Evolutionary conservation across 208 protist genomes (phyloP), one percentile per base, ranked within the genome.

Genomic region (Leishmania braziliensis): DNA sequence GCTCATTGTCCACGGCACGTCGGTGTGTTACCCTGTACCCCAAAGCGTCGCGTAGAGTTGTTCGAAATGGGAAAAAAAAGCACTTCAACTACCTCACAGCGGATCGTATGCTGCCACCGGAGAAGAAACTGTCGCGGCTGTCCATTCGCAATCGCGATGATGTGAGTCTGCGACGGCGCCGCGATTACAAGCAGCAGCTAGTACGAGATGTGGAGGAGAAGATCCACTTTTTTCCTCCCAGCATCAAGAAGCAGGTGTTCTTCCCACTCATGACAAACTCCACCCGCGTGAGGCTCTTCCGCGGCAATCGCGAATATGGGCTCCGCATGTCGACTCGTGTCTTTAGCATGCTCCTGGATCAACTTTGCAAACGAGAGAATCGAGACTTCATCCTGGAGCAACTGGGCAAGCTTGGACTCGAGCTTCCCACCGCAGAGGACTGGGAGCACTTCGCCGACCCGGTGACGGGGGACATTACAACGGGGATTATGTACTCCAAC

Each of bases 41-140:
- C 39, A 74, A 20, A 4, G 54, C 39, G 58, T 66, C 16, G n/a
- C 39, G 20, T 36, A 51, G 48, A 80, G 26, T 16, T 6, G 43
- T 51, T 23, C 69, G 69, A 48, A 16, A 23, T 5, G 46, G 3
- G 4, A 71, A 10, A 63, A 84, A 72, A 53, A 97, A 97, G 82
- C 83, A 85, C 39, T 97, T 86, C 86, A 97, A 97, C 85, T 97
- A 91, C 82, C 90, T 97, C 63, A 97, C 84, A 1, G 69, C n/a
- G 8, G 75, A 91, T 48, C 88, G 92, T 1, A 79, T 78, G 10
- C 78, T 56, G 0, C 58, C 81, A 43, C 1, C 10, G n/a, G 69
- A 81, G 33, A 83, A 73, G 69, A 53, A 33, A 39, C 54, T 84
- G 48, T 79, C 75, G 29, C 77, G 79, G 39, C 50, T 20, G 1